Evolutionary conservation across 352 stramenopile species (phyloP), one percentile per base, ranked within the genome.

Genomic region (Peronospora farinosa): DNA sequence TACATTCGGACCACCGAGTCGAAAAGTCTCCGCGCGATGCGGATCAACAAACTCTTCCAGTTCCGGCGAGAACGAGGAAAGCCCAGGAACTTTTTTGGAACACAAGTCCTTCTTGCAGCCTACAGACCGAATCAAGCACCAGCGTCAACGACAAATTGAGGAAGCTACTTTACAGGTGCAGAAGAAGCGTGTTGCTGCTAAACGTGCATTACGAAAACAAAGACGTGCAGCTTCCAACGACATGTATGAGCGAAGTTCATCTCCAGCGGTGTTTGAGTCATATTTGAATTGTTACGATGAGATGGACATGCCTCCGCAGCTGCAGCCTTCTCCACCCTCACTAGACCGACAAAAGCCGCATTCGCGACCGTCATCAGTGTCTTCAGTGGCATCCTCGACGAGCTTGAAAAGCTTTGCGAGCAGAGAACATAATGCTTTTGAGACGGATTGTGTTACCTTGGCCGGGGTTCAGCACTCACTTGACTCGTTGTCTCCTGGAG

Each of bases 61-160:
- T 31, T 64, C 50, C 7, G 72, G 57, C 28, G 55, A 67, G 44
- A 70, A 42, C 27, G 60, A 73, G 5, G 57, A 72, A 11, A 61
- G 48, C 8, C 53, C 58, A 9, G 64, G 63, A 37, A 64, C 47
- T 12, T 33, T 47, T 2, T 54, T 84, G 39, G 69, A 71, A 41
- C 51, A 21, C 40, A 88, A 83, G 60, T 81, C 67, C 17, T 88
- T 84, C 37, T 66, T 74, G 59, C 72, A 83, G 43, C 62, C 67
- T 11, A 84, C 74, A n/a, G 76, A 84, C 44, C 57, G 73, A 8
- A 48, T 53, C 19, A 73, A 63, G 30, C 60, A 27, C 5, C 23
- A 77, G 33, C 60, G 56, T 10, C 64, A 74, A 43, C 62, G 54
- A 23, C 61, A 71, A 28, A 13, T 49, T 23, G 49, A 72, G 28